A percentile compares a stretch with the other conserved stretches of the same genome.
phyloP scores from a whole-genome alignment of 164 flowering plant genomes.

The Taxillus chinensis region DNA sequence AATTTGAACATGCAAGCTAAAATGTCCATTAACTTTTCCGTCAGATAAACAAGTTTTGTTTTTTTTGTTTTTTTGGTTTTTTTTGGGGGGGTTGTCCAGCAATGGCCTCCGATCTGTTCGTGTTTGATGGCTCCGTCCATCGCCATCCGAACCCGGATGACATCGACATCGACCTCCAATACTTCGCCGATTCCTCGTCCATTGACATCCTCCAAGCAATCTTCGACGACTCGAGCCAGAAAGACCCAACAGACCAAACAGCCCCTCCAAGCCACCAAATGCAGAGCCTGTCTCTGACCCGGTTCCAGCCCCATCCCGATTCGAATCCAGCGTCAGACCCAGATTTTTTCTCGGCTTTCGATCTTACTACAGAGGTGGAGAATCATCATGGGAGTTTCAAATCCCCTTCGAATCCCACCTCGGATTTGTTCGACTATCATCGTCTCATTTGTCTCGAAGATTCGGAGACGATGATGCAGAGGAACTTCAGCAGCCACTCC shows the following conservation, averaged over 20 bases:
- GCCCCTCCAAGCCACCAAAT: constrained; percentile 33
- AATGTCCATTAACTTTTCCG: not conserved
- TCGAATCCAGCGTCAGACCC: constrained; percentile 13
- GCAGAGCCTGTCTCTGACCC: constrained; percentile 27
- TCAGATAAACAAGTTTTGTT: no score
- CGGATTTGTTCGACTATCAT: not conserved
- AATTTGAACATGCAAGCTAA: not conserved
- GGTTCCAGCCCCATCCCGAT: constrained; percentile 9
- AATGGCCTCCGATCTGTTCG: constrained; percentile 52
- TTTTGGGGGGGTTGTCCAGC: not conserved
- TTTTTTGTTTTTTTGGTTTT: not conserved
- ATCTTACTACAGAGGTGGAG: constrained; percentile 34
- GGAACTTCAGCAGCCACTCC: constrained; percentile 56
- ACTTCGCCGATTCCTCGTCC: constrained; percentile 31
- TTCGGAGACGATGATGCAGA: constrained; percentile 39
- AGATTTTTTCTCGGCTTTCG: constrained; percentile 16
- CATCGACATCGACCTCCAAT: constrained; percentile 20
- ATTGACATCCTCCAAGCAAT: constrained; percentile 18
- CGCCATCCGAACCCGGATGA: constrained; percentile 10
- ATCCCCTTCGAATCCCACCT: constrained; percentile 1
- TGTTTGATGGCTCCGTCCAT: constrained; percentile 24
- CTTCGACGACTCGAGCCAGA: constrained; percentile 9
- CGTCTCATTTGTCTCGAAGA: constrained; percentile 6
- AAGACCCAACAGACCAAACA: constrained; percentile 20
- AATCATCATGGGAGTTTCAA: constrained; percentile 18